Conservation (phyloP, 2,329 filamentous ascomycete species). For the Penicillium sp. region DNA sequence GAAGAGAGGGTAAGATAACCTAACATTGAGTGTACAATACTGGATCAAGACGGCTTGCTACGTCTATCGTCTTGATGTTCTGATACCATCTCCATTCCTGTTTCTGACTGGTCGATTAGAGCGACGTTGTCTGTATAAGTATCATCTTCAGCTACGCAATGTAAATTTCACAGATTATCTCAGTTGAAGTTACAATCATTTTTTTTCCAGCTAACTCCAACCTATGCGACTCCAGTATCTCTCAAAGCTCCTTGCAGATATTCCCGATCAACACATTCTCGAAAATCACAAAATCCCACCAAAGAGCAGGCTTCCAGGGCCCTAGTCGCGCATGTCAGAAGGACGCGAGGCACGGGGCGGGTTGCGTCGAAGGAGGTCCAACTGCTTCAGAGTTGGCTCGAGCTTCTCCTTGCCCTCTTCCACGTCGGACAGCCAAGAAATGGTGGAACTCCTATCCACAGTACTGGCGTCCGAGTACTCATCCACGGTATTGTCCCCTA, state of each 20-base stretch:
- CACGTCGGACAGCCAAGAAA: not conserved
- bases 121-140: slow-evolving; percentile 21
- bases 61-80: slow-evolving; percentile 4
- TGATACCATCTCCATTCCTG: slow-evolving; percentile 29
- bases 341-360: not conserved
- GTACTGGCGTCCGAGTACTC: not conserved
- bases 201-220: not conserved
- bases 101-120: not conserved
- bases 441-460: not conserved
- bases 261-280: slow-evolving; percentile 5
- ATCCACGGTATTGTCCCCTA: not conserved
- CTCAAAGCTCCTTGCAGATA: not conserved
- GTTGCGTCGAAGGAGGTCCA: not conserved
- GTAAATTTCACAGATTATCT: not conserved
- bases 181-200: not conserved
- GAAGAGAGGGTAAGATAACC: slow-evolving; percentile 14
- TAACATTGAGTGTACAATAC: slow-evolving; percentile 13
- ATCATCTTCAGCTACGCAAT: slow-evolving; percentile 9
- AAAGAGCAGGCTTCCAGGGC: slow-evolving; percentile 4
- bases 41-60: slow-evolving; percentile 5
- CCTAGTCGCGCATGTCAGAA: not conserved
- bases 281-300: slow-evolving; percentile 14
- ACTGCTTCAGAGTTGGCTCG: not conserved
- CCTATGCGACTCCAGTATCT: not conserved
- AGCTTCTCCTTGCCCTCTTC: not conserved